Evolutionary conservation across 306 rosid species (phyloP).

Genomic region (Senna tora): DNA sequence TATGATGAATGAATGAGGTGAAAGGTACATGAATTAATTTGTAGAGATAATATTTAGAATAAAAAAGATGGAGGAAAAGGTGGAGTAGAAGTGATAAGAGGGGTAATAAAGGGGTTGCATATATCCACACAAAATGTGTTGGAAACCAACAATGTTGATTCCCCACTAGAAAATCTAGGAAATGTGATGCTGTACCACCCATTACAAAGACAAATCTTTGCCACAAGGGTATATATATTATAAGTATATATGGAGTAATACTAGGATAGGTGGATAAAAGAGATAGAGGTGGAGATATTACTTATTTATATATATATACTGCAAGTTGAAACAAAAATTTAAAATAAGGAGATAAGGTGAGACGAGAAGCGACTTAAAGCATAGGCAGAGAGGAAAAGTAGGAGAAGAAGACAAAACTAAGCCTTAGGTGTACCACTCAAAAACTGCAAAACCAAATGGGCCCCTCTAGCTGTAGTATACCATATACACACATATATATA

Average conservation of each 20-base stretch:
- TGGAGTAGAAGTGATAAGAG: background rate
- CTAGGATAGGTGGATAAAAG: slow-evolving; percentile 34
- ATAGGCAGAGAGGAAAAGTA: slow-evolving; percentile 19
- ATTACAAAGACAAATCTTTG: slow-evolving; percentile 40
- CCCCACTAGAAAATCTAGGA: slow-evolving; percentile 24
- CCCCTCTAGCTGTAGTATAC: no score
- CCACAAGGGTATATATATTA: slow-evolving; percentile 40
- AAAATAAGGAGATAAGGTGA: slow-evolving; percentile 40
- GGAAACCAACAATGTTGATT: background rate
- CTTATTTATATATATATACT: slow-evolving; percentile 5
- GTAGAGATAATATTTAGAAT: background rate
- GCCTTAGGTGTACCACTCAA: slow-evolving; percentile 56
- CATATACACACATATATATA: no score
- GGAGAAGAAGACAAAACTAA: slow-evolving; percentile 38
- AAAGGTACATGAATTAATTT: no score
- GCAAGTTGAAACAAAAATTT: slow-evolving; percentile 16
- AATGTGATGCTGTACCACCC: slow-evolving; percentile 42
- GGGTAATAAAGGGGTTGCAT: background rate
- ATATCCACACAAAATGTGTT: background rate
- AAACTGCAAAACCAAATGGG: slow-evolving; percentile 41
- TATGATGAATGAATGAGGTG: no score
- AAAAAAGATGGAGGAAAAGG: background rate
- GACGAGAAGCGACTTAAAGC: slow-evolving; percentile 39
- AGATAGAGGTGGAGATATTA: slow-evolving; percentile 26
- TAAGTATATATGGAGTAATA: slow-evolving; percentile 34